A percentile compares a stretch with the other conserved stretches of the same genome.
Conservation (phyloP, 306 rosid genomes). For the Mucuna pruriens region DNA sequence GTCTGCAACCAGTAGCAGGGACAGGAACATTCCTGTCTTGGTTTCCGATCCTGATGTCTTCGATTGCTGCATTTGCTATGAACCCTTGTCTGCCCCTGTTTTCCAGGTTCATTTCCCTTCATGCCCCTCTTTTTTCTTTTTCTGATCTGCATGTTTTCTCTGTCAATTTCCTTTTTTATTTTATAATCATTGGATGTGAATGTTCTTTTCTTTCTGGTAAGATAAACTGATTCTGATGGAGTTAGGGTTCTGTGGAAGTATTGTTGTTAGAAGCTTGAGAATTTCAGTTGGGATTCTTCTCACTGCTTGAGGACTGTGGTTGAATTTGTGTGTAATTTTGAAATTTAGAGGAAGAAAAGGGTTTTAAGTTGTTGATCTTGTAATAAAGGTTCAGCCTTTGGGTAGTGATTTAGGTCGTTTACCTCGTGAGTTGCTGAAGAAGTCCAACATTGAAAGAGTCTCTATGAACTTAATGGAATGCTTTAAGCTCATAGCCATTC, state of each 20-base stretch:
- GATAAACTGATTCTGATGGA: neutral
- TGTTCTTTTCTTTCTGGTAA: neutral
- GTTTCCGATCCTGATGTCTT: conserved; percentile 79
- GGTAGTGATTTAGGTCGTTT: conserved; percentile 18
- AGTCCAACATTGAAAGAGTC: neutral
- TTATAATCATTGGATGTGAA: neutral
- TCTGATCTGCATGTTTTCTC: neutral
- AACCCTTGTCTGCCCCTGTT: conserved; percentile 64
- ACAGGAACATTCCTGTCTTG: conserved; percentile 41
- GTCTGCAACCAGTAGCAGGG: neutral
- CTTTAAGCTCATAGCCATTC: neutral
- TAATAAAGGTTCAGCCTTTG: neutral
- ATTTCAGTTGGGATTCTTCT: neutral
- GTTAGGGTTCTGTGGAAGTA: neutral
- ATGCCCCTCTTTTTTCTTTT: neutral
- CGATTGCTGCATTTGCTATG: conserved; percentile 81
- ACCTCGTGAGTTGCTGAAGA: neutral
- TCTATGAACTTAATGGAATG: neutral
- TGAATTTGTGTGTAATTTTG: neutral
- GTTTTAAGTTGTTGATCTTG: conserved; percentile 8
- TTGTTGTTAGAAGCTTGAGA: neutral
- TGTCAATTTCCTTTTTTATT: too few species aligned
- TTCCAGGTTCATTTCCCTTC: conserved; percentile 63
- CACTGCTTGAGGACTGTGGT: neutral
- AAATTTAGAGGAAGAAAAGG: neutral